Evolutionary conservation across 2,329 filamentous ascomycete genomes (phyloP).

Genomic region (Elsinoe australis): DNA sequence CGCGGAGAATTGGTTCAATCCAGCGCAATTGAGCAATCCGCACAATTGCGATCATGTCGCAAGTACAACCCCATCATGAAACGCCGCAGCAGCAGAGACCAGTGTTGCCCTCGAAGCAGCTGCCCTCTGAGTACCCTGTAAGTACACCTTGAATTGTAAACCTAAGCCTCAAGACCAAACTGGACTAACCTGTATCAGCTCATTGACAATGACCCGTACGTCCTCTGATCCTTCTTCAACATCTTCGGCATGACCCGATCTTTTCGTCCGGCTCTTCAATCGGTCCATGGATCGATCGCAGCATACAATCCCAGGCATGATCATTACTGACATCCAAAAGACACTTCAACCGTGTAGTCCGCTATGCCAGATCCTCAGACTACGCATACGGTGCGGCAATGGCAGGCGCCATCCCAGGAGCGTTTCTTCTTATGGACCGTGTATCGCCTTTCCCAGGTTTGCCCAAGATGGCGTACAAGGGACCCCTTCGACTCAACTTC

Average conservation of each 20-base stretch:
- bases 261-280: slow-evolving; percentile 11
- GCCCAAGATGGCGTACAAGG: slow-evolving; percentile 71
- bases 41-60: slow-evolving; percentile 1
- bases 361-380: slow-evolving; percentile 80
- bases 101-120: slow-evolving; percentile 62
- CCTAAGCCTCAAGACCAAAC: slow-evolving; percentile 8
- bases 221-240: slow-evolving; percentile 23
- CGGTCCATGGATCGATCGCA: too few relatives aligned
- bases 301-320: too few relatives aligned
- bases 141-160: slow-evolving; percentile 33
- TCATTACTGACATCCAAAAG: slow-evolving; percentile 39
- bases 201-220: slow-evolving; percentile 98
- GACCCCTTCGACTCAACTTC: slow-evolving; percentile 70
- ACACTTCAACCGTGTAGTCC: slow-evolving; percentile 81
- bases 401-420: slow-evolving; percentile 62
- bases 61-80: slow-evolving; percentile 1
- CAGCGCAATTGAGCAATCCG: too few relatives aligned
- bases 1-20: too few relatives aligned
- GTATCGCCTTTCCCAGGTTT: slow-evolving; percentile 71
- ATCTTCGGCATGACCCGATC: slow-evolving; percentile 16
- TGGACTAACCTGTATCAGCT: slow-evolving; percentile 53
- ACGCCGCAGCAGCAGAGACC: slow-evolving; percentile 31
- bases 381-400: slow-evolving; percentile 64
- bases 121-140: slow-evolving; percentile 82
- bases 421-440: slow-evolving; percentile 73